phyloP scores from a whole-genome alignment of 2,329 filamentous ascomycete species.

The Penicillium sp. region DNA sequence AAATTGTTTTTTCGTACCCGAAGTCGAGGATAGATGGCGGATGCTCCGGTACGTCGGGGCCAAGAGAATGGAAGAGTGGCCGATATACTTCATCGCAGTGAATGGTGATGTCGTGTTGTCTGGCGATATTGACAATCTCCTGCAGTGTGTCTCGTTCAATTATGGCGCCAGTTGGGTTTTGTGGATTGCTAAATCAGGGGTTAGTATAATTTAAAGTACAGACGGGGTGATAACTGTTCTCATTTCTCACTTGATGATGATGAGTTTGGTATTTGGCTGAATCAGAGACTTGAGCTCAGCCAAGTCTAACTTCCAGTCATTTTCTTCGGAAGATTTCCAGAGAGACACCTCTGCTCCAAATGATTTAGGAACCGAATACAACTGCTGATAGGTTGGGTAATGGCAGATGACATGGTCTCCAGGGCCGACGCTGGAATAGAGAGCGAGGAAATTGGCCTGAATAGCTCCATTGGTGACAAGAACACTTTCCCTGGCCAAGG shows the following conservation, averaged over 20 bases:
- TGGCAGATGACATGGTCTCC: constrained; percentile 86
- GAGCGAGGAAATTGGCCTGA: constrained; percentile 77
- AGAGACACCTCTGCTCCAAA: constrained; percentile 77
- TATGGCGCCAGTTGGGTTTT: constrained; percentile 78
- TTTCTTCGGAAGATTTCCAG: constrained; percentile 69
- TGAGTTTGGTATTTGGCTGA: constrained; percentile 54
- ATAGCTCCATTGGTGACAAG: constrained; percentile 82
- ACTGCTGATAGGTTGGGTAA: constrained; percentile 84
- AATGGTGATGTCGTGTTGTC: constrained; percentile 65
- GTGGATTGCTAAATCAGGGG: constrained; percentile 62
- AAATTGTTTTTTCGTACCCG: constrained; percentile 68
- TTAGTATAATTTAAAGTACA: no score
- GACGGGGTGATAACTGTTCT: background rate
- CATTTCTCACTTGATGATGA: constrained; percentile 59
- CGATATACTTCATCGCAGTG: constrained; percentile 81
- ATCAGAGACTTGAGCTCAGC: constrained; percentile 68
- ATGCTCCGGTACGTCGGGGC: constrained; percentile 48
- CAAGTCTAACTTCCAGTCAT: constrained; percentile 70
- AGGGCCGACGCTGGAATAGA: constrained; percentile 72
- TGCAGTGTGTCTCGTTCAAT: constrained; percentile 64
- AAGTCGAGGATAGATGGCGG: constrained; percentile 71
- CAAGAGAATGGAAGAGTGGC: constrained; percentile 71
- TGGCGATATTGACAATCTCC: constrained; percentile 66
- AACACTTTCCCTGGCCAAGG: constrained; percentile 63
- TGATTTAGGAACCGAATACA: constrained; percentile 74